A percentile compares a stretch with the other conserved stretches of the same genome.
These are phyloP conservation scores for Leccinellum rugosiceps DNA, from an alignment of 768 basidiomycete genomes.

Conservation along the genomic window DNA sequence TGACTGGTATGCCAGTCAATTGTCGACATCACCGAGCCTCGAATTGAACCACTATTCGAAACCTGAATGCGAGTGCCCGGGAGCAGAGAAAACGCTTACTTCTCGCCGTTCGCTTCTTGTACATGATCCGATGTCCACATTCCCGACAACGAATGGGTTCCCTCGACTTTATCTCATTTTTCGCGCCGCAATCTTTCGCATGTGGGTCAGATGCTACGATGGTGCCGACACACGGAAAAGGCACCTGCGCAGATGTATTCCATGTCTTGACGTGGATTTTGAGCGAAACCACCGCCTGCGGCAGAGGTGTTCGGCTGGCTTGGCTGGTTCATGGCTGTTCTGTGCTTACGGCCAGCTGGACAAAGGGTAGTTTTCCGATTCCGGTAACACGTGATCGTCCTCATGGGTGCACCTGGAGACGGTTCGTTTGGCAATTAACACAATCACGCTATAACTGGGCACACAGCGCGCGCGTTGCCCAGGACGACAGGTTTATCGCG, in stretches of 20 bases:
- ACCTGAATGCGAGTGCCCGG: background rate
- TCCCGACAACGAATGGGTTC: constrained; percentile 96
- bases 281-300: constrained; percentile 33
- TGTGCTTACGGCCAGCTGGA: too few relatives aligned
- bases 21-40: constrained; percentile 26
- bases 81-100: constrained; percentile 53
- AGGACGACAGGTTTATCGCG: constrained; percentile 4
- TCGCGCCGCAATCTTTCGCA: constrained; percentile 78
- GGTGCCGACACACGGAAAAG: constrained; percentile 14
- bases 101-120: constrained; percentile 92
- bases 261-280: constrained; percentile 58
- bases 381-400: constrained; percentile 7
- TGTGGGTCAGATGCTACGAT: constrained; percentile 10
- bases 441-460: constrained; percentile 11
- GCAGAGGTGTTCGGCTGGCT: constrained; percentile 30
- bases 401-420: background rate
- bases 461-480: constrained; percentile 1
- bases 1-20: background rate
- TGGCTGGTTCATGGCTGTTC: constrained; percentile 40
- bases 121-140: constrained; percentile 98
- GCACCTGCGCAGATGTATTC: constrained; percentile 86
- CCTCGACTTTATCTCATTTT: constrained; percentile 85
- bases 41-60: constrained; percentile 31
- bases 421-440: constrained; percentile 10
- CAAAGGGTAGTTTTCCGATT: background rate